phyloP scores from a whole-genome alignment of 371 early-diverging fungal genomes.

The Rhizopus arrhizus region DNA sequence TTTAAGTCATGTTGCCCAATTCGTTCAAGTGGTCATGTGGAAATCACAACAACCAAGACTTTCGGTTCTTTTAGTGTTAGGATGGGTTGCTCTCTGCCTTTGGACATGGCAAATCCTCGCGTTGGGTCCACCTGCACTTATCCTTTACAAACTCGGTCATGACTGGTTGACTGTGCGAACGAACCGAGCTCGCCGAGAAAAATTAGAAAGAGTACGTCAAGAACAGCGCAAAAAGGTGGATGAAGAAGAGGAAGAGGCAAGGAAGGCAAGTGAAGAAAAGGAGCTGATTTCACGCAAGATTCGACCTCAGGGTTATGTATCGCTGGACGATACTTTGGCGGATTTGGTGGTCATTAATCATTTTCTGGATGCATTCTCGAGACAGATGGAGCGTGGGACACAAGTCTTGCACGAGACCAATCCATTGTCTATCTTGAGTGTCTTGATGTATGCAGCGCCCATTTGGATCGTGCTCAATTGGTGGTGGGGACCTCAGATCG shows the following conservation, averaged over 20 bases:
- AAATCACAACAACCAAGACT: slow-evolving; percentile 24
- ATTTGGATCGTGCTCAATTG: slow-evolving; percentile 34
- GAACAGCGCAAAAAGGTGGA: slow-evolving; percentile 21
- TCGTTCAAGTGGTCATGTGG: slow-evolving; percentile 34
- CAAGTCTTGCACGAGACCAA: slow-evolving; percentile 31
- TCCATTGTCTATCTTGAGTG: slow-evolving; percentile 26
- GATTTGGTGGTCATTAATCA: slow-evolving; percentile 35
- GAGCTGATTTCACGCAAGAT: slow-evolving; percentile 36
- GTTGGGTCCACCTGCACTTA: slow-evolving; percentile 29
- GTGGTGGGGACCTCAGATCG: slow-evolving; percentile 24
- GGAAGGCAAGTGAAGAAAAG: slow-evolving; percentile 32
- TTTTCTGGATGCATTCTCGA: slow-evolving; percentile 23
- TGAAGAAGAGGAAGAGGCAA: slow-evolving; percentile 22
- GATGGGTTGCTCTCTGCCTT: slow-evolving; percentile 34
- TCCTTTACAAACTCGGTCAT: slow-evolving; percentile 29
- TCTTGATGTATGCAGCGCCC: slow-evolving; percentile 36
- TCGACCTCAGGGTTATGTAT: slow-evolving; percentile 31
- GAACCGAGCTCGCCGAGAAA: slow-evolving; percentile 28
- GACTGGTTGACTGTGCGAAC: slow-evolving; percentile 39
- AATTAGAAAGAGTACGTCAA: slow-evolving; percentile 30
- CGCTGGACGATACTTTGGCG: slow-evolving; percentile 48
- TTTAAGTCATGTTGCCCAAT: slow-evolving; percentile 14
- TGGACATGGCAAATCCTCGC: slow-evolving; percentile 39
- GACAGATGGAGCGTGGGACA: not conserved
- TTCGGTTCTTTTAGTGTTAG: slow-evolving; percentile 30